Conservation (phyloP, 495 filamentous ascomycete genomes). For the Penicillium turbatum region DNA sequence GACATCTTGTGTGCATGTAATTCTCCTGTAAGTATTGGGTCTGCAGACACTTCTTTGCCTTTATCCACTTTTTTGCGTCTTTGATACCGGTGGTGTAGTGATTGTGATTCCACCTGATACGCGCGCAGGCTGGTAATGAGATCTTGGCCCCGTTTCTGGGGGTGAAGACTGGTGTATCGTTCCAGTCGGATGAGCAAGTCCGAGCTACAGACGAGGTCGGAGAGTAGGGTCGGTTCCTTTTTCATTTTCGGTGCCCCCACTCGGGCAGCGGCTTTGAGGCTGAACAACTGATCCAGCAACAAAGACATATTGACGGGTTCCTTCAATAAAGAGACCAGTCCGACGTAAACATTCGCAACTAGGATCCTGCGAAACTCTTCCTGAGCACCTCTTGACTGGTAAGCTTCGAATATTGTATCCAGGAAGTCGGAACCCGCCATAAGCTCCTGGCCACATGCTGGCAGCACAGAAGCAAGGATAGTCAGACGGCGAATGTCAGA, state of each 20-base stretch:
- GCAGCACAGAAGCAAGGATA: slow-evolving; percentile 35
- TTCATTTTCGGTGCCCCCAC: slow-evolving; percentile 40
- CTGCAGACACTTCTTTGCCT: slow-evolving; percentile 58
- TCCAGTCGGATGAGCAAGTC: slow-evolving; percentile 42
- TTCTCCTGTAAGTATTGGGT: slow-evolving; percentile 41
- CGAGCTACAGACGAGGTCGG: slow-evolving; percentile 43
- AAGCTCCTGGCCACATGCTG: slow-evolving; percentile 51
- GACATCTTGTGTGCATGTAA: slow-evolving; percentile 78
- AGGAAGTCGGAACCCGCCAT: slow-evolving; percentile 81
- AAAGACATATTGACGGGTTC: slow-evolving; percentile 63
- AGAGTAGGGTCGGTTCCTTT: slow-evolving; percentile 40
- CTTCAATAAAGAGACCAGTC: slow-evolving; percentile 63
- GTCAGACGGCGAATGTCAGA: slow-evolving; percentile 39
- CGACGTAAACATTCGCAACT: slow-evolving; percentile 67
- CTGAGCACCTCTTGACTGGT: slow-evolving; percentile 49
- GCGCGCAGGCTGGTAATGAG: slow-evolving; percentile 35
- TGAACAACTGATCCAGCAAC: slow-evolving; percentile 77
- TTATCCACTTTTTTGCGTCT: slow-evolving; percentile 60
- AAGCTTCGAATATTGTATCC: slow-evolving; percentile 65
- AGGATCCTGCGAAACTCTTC: slow-evolving; percentile 56
- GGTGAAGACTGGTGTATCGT: slow-evolving; percentile 52
- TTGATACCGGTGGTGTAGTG: slow-evolving; percentile 51
- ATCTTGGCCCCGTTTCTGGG: slow-evolving; percentile 44
- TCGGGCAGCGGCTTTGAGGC: slow-evolving; percentile 64
- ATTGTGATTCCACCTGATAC: slow-evolving; percentile 46